Base-by-base conservation (phyloP, 2,329 filamentous ascomycete species). In the Trichoderma arundinaceum region DNA sequence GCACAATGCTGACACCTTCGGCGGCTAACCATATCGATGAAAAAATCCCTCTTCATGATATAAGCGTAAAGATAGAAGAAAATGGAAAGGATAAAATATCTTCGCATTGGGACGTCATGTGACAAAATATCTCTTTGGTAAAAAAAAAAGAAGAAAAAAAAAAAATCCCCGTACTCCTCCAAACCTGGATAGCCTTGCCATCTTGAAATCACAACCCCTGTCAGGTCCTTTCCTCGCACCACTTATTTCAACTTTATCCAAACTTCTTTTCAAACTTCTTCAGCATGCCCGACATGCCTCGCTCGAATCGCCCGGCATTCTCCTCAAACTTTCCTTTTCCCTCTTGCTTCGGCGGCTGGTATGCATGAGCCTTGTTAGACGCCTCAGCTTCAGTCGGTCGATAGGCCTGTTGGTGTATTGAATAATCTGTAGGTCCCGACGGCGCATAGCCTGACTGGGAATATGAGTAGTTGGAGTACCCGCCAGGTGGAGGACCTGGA, bases 211-310 rank as follows among this genome's bases (percentile, higher is more conserved):
- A 53, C 48, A 38, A 9, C 59, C 57, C 13, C 44, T 22, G 33
- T 49, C 53, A 8, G n/a, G 12, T 13, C 32, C 17, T 46, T 8
- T 33, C 7, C 22, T 19, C 43, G 7, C 43, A 39, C 32, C 12
- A 43, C 38, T 5, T 10, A 38, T 4, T 10, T 35, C 32, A 15
- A 15, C 53, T 58, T 75, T 71, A 87, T 0, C 82, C 83, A 77
- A 90, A 88, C 74, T 87, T 90, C 86, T 91, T 92, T 80, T 93
- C 90, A 76, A 93, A 84, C 79, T 89, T 92, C 83, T 90, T 92
- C 69, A 93, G 77, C 81, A 92, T 89, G 7, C 88, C 87, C 33
- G 86, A 85, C 4, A 92, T 85, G 1, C 89, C 88, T 75, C 87
- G 88, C 78, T 93, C 90, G 39, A 92, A 71, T 71, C 86, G 83